Evolutionary conservation across 352 stramenopile species (phyloP).

Genomic region (Globisporangium splendens): DNA sequence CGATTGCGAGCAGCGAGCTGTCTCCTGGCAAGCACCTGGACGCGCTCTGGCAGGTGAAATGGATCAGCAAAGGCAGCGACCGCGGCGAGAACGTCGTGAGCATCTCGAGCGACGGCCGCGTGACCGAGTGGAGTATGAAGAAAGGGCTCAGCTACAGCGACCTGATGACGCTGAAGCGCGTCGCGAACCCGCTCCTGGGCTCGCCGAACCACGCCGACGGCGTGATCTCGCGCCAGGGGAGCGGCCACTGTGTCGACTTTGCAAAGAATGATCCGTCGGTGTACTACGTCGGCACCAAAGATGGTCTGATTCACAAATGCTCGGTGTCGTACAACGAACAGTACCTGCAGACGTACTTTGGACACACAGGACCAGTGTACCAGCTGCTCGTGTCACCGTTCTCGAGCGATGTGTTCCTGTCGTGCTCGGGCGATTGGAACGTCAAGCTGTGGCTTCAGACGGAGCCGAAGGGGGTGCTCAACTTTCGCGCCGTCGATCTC

Average conservation of each 20-base stretch:
- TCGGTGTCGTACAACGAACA: slow-evolving; percentile 93
- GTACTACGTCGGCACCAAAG: slow-evolving; percentile 91
- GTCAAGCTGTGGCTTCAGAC: slow-evolving; percentile 84
- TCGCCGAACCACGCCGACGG: slow-evolving; percentile 60
- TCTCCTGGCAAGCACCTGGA: slow-evolving; percentile 83
- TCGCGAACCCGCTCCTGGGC: slow-evolving; percentile 65
- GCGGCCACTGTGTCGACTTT: slow-evolving; percentile 88
- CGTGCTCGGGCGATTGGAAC: slow-evolving; percentile 88
- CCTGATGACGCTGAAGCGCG: slow-evolving; percentile 90
- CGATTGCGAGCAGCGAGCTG: slow-evolving; percentile 55
- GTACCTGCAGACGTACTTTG: slow-evolving; percentile 89
- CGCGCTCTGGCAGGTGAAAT: slow-evolving; percentile 91
- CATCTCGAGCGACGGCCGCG: slow-evolving; percentile 87
- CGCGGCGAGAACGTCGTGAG: slow-evolving; percentile 86
- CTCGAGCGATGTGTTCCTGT: slow-evolving; percentile 82
- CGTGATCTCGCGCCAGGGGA: slow-evolving; percentile 86
- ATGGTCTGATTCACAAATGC: slow-evolving; percentile 91
- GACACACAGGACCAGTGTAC: slow-evolving; percentile 89
- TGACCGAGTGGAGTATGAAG: slow-evolving; percentile 93
- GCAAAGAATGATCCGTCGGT: slow-evolving; percentile 67
- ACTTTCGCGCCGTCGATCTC: slow-evolving; percentile 76
- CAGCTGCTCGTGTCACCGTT: slow-evolving; percentile 86
- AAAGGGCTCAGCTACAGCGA: slow-evolving; percentile 88
- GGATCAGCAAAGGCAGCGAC: slow-evolving; percentile 86
- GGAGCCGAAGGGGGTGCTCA: slow-evolving; percentile 50